Base-by-base conservation (phyloP, 1,284 basidiomycete genomes). In the Farysia itapuensis region DNA sequence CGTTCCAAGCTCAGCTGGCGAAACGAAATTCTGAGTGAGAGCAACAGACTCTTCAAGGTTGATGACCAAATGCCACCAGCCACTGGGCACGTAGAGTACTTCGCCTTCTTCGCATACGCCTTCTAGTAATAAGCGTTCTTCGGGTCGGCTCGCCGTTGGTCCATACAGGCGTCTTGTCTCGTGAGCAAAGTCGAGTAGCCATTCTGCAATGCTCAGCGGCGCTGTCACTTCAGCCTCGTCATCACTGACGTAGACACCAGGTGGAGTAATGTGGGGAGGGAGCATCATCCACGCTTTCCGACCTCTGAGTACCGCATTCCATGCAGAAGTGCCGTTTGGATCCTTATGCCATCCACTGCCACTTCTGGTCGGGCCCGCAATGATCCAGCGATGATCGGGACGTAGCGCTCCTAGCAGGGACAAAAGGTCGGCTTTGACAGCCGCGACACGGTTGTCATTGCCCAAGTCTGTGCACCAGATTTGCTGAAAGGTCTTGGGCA, bases 21-120 rank as follows among this genome's bases (percentile, higher is more conserved):
- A 79, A 20, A 79, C 78, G 64, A 79, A 80, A 64, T 80, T 80
- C 51, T 80, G 79, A 6, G 79, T 80, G 26, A 80, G 66, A 2
- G 79, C 79, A 7, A 80, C 76, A 4, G 51, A 68, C 35, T 70
- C 65, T 37, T 50, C 43, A 12, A 57, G 51, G 38, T 75, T 75
- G 43, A 69, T 46, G 34, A 71, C 71, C 23, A 64, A 59, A 63
- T 64, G 74, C 73, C 58, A 61, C 77, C 67, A 76, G 7, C 74
- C 74, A 36, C 64, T 67, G 14, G 74, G 74, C 2, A 79, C 72
- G 37, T 77, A 79, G 35, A 78, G 65, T 35, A 75, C 72, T 47
- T 79, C 76, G 14, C 77, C 77, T 18, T 59, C 68, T 16, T 48
- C 54, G 57, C 79, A 80, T 4, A 80, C 73, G 2, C 77, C 79